Base-by-base conservation (phyloP, 1,284 basidiomycete genomes). In the Golubevia pallescens region DNA sequence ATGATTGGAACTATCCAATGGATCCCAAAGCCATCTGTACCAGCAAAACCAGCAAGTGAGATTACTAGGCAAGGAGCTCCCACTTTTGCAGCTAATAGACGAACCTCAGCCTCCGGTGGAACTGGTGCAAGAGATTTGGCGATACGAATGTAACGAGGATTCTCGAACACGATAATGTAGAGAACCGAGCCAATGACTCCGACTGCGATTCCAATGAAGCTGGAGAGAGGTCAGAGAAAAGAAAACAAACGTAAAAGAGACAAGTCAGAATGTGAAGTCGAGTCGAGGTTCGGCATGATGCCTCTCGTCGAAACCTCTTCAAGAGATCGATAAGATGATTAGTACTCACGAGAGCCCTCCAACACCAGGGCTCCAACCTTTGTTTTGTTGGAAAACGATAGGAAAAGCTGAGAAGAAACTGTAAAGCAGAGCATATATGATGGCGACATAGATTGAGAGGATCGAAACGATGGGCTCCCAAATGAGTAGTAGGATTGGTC, bases 401-500 rank as follows among this genome's bases (percentile, higher is more conserved):
- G 62, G 62, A 54, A 63, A 63, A 1, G 62, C 62, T 6, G 16
- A 21, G 55, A 63, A 63, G 4, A 63, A 51, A 2, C 3, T 3
- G 56, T 63, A 63, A 2, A 63, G 62, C 28, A 57, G 23, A 56
- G 21, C 61, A 28, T 23, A 23, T n/a, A 61, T 21, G 20, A 52
- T 57, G 57, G 62, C 67, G n/a, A 65, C 24, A 60, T 68, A 68
- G 3, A 70, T 38, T n/a, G 67, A 68, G 3, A 70, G 55, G 48
- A 68, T 7, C 7, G 66, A 19, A n/a, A 70, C 62, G 32, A 70
- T 70, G 48, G 69, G 66, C 55, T 70, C 69, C 32, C 51, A 66
- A 21, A 67, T n/a, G 19, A 80, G 60, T 62, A 78, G 70, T 60
- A 68, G 48, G 71, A 72, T 77, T 2, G 78, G 78, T 16, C 78